These are phyloP conservation scores for Aspergillus fumigatiaffinis DNA, from an alignment of 2,329 filamentous ascomycete genomes.

Conservation along the genomic window DNA sequence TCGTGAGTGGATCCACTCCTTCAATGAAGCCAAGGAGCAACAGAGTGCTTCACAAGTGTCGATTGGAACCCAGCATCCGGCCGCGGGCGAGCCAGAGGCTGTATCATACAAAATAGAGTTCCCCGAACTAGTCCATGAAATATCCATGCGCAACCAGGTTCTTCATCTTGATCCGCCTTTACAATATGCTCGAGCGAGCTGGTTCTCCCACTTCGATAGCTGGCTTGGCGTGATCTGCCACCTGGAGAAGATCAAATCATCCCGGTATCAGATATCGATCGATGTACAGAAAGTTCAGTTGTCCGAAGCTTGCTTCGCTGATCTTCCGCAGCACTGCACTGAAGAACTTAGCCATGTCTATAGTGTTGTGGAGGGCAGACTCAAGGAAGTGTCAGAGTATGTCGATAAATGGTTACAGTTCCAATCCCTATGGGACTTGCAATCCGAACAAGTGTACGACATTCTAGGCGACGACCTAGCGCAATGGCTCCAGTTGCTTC, in stretches of 20 bases:
- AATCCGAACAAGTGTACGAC: conserved; percentile 92
- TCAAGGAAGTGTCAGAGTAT: conserved; percentile 75
- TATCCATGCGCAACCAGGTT: conserved; percentile 96
- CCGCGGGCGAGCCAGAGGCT: conserved; percentile 26
- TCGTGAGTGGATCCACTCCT: conserved; percentile 79
- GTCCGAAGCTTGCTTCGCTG: conserved; percentile 64
- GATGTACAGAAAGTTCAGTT: conserved; percentile 40
- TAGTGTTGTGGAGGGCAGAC: conserved; percentile 73
- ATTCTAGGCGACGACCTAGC: conserved; percentile 85
- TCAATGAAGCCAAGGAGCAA: conserved; percentile 56
- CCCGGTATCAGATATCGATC: conserved; percentile 86
- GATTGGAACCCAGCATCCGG: conserved; percentile 16
- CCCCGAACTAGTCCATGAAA: conserved; percentile 69
- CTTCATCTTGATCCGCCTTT: conserved; percentile 94
- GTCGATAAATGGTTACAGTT: conserved; percentile 99
- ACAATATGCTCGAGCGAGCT: conserved; percentile 85
- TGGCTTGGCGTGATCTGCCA: conserved; percentile 94
- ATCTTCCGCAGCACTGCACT: conserved; percentile 80
- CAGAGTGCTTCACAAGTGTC: conserved; percentile 20
- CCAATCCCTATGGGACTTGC: conserved; percentile 96
- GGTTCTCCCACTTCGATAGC: conserved; percentile 86
- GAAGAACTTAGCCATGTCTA: conserved; percentile 77
- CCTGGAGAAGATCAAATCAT: conserved; percentile 88
- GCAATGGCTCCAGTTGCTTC: conserved; percentile 90
- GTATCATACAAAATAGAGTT: conserved; percentile 39